Evolutionary conservation across 2,329 filamentous ascomycete genomes (phyloP), one percentile per base, ranked within the genome.

Genomic region (Paecilomyces formosus): DNA sequence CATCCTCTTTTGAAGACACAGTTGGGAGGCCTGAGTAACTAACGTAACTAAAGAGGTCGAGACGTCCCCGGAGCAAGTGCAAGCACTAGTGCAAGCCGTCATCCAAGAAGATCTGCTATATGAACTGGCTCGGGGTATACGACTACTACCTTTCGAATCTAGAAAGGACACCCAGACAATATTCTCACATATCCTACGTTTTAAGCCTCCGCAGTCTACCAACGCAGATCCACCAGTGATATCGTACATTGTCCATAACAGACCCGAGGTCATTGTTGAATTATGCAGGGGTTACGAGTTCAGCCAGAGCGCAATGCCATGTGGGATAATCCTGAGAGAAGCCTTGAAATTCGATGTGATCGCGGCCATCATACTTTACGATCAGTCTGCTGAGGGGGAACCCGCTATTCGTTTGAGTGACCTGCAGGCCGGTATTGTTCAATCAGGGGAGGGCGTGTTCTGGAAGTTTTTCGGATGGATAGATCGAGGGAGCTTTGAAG

Each of bases 391-490:
- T 50, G 83, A 86, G 61, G 86, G 88, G 30, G 90, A 88, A 57
- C 87, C 85, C 65, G 84, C 85, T n/a, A 86, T 91, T 63, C 89
- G 91, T 50, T 80, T 96, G 45, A 86, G 83, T 55, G 87, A 85
- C 22, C 89, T 97, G 62, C 89, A 94, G 67, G 85, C 88, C 53
- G 88, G 90, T 60, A 77, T 85, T 49, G 85, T 84, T 33, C 89
- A 94, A 66, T 88, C 84, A 53, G 92, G 92, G 12, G 83, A 86
- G 52, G 93, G 93, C 2, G 86, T 97, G 1, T 97, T 99, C 73
- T 99, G 94, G 94, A 88, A 85, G 53, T 97, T 97, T 76, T 97
- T 99, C 70, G 86, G 89, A 61, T 99, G 93, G 91, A 96, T 99
- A 68, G 92, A 97, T 77, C 91, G 91, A 76, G 91, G 92, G 66